These are phyloP conservation scores for Penicillium arizonense DNA, from an alignment of 495 filamentous ascomycete genomes.

Conservation along the genomic window DNA sequence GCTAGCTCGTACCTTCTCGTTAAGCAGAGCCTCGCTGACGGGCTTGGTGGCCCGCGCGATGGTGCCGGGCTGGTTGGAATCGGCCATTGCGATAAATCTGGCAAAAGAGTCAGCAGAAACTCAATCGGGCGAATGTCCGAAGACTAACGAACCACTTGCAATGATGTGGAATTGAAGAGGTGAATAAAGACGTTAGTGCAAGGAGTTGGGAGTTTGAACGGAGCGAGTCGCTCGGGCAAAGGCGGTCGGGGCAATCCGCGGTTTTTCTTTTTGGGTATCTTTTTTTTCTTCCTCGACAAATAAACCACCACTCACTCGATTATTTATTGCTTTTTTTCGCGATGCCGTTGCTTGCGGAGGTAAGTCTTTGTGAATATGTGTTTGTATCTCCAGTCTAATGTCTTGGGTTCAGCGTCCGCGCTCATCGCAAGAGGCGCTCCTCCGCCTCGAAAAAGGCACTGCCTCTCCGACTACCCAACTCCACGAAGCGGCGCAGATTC, in stretches of 20 bases:
- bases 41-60: slow-evolving; percentile 62
- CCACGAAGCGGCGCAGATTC: slow-evolving; percentile 46
- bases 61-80: slow-evolving; percentile 49
- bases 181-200: slow-evolving; percentile 24
- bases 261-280: slow-evolving; percentile 18
- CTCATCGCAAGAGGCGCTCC: slow-evolving; percentile 49
- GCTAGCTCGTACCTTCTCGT: slow-evolving; percentile 76
- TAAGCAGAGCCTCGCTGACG: slow-evolving; percentile 89
- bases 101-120: background rate
- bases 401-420: slow-evolving; percentile 31
- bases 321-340: slow-evolving; percentile 23
- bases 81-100: slow-evolving; percentile 53
- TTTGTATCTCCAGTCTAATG: slow-evolving; percentile 14
- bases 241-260: slow-evolving; percentile 44
- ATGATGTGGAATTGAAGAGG: slow-evolving; percentile 21
- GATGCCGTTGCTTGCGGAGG: slow-evolving; percentile 45
- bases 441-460: slow-evolving; percentile 50
- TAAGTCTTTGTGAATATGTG: slow-evolving; percentile 17
- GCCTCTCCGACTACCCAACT: slow-evolving; percentile 40
- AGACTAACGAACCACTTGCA: background rate
- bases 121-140: background rate
- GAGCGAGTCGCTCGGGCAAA: slow-evolving; percentile 34
- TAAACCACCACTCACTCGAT: slow-evolving; percentile 10
- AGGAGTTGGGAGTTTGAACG: slow-evolving; percentile 29
- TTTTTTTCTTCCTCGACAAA: slow-evolving; percentile 18